These are phyloP conservation scores for Xylaria curta DNA, from an alignment of 495 filamentous ascomycete genomes.

Conservation along the genomic window DNA sequence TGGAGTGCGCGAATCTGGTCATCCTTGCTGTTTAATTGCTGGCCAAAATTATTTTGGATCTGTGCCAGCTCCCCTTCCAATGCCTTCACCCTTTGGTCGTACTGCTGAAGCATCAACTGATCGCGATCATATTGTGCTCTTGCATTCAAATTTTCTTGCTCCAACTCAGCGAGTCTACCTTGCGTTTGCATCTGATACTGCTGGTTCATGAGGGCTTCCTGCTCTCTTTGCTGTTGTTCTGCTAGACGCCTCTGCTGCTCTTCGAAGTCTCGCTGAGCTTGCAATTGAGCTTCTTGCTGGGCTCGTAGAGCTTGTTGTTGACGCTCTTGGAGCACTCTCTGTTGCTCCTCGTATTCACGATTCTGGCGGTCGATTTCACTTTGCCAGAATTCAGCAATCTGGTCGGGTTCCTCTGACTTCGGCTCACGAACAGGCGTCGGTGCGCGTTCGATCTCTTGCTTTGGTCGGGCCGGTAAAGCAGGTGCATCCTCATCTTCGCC, in stretches of 20 bases:
- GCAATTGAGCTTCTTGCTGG: constrained; percentile 79
- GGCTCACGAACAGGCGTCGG: constrained; percentile 71
- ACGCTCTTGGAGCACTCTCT: constrained; percentile 82
- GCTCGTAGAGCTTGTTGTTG: constrained; percentile 67
- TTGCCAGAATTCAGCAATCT: constrained; percentile 98
- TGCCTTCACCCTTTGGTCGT: constrained; percentile 90
- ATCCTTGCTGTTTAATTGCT: constrained; percentile 88
- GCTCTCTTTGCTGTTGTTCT: constrained; percentile 88
- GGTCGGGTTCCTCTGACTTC: constrained; percentile 80
- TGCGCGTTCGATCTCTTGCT: constrained; percentile 67
- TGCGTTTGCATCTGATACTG: constrained; percentile 92
- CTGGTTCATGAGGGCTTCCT: constrained; percentile 85
- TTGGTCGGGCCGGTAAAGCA: constrained; percentile 81
- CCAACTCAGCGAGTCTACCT: constrained; percentile 89
- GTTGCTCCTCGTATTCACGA: constrained; percentile 91
- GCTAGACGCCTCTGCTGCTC: constrained; percentile 88
- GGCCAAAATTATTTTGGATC: constrained; percentile 79
- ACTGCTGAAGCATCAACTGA: constrained; percentile 95
- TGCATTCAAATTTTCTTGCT: constrained; percentile 92
- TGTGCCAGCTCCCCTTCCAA: constrained; percentile 86
- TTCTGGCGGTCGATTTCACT: constrained; percentile 89
- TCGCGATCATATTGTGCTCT: constrained; percentile 96
- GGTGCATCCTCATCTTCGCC: constrained; percentile 84
- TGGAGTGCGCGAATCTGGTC: constrained; percentile 92
- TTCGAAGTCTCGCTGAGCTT: constrained; percentile 91